Base-by-base conservation (phyloP, 495 filamentous ascomycete genomes). In the Penicillium pancosmium region DNA sequence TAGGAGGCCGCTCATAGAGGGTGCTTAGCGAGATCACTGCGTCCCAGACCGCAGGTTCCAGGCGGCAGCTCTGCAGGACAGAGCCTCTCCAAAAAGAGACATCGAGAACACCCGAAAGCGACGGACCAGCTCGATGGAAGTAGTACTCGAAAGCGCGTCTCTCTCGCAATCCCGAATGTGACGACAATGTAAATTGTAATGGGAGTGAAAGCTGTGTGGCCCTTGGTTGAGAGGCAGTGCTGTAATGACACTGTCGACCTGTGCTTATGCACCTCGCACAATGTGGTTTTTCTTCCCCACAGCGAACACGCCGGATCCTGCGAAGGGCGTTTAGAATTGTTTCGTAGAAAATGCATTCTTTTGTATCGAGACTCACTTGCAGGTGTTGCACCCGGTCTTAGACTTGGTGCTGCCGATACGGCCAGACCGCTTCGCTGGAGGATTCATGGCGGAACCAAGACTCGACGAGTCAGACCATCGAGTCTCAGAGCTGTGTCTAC, bases 31-130 rank as follows among this genome's bases (percentile, higher is more conserved):
- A 56, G 12, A 68, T 68, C 4, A 65, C 57, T 18, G 65, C 65
- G 54, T 68, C 65, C 65, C 65, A 68, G 1, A 68, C 54, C 23
- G 60, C 59, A 3, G 65, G 65, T 16, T 68, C 65, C 16, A 55
- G 19, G 13, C 62, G 65, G 52, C 65, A 68, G 19, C 59, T 59
- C 21, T 65, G 59, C 33, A 68, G 31, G 5, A 68, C 62, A 3
- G 55, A 60, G 38, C 59, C 54, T 48, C 51, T 54, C 65, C 62
- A 68, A 25, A 68, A 62, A 11, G 48, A 47, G 12, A 52, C 25
- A 53, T 68, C 65, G 10, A 65, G 43, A 2, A 57, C 40, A 5
- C 65, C 65, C 1, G 62, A 56, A 13, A 68, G 55, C 4, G 57
- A 55, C 5, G 62, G 62, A 2, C 59, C 59, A 21, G 56, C 62